Base-by-base conservation (phyloP, 2,329 filamentous ascomycete species). In the Lachnellula cervina region DNA sequence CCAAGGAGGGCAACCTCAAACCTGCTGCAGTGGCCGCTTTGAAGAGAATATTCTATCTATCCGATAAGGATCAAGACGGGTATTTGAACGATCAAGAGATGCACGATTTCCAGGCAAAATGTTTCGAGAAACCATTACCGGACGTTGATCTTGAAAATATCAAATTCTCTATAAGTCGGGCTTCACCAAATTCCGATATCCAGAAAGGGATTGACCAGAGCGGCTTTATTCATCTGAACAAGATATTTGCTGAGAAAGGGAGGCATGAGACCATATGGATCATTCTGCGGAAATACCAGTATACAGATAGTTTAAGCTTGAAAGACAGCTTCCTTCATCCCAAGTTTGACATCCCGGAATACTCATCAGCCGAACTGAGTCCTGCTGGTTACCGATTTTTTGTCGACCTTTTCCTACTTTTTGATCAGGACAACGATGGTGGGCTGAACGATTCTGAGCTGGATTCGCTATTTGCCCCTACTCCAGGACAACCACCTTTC, bases 181-280 rank as follows among this genome's bases (percentile, higher is more conserved):
- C 81, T 16, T 78, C 84, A 1, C 83, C 87, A 0, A 77, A 80
- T 3, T 82, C 84, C 0, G 80, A 83, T 23, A 78, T 82, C 2
- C 79, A 84, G 32, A 81, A 78, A 43, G 94, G 93, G 1, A 89
- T 99, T 62, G 88, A 92, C 60, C 82, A 89, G 62, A 80, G 80
- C 38, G 92, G 90, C 0, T 99, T 99, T 67, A 74, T 99, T 49
- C 83, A 93, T 62, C 76, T 99, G 40, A 97, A 97, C 75, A 96
- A 92, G 73, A 83, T 97, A 56, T 99, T 97, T 70, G 94, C 92
- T 0, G 93, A 97, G 70, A 97, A 97, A 70, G 94, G 94, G 13
- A 88, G 94, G 13, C 94, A 99, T 69, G 94, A 99, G 73, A 99
- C 94, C 0, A 94, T 97, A 44, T 99, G 94, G 94, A 91, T 96